Evolutionary conservation across 192 early-diverging fungal species (phyloP).

Genomic region (Rhizophagus prolifer): DNA sequence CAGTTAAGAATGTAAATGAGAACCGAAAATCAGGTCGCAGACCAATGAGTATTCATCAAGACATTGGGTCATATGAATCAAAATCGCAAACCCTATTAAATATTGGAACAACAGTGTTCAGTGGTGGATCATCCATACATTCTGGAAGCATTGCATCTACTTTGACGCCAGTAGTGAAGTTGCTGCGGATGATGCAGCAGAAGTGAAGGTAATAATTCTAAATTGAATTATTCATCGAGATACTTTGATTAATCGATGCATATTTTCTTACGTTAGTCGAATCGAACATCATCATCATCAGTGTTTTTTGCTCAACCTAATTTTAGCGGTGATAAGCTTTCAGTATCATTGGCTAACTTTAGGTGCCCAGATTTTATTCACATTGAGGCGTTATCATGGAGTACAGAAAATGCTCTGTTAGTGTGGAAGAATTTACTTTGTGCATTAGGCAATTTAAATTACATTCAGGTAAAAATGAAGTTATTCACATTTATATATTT

Average conservation of each 20-base stretch:
- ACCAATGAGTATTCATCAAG: constrained; percentile 32
- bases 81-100: constrained; percentile 15
- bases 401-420: constrained; percentile 39
- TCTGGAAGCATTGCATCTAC: constrained; percentile 25
- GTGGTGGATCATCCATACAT: constrained; percentile 10
- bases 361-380: constrained; percentile 59
- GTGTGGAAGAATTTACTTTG: constrained; percentile 83
- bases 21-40: constrained; percentile 17
- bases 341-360: constrained; percentile 47
- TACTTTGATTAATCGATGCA: background rate
- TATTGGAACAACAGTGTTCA: constrained; percentile 18
- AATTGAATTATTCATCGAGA: background rate
- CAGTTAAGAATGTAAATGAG: background rate
- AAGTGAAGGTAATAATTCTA: constrained; percentile 9
- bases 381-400: constrained; percentile 46
- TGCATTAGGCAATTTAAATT: constrained; percentile 71
- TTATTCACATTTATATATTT: background rate
- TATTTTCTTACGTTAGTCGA: constrained; percentile 31
- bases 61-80: constrained; percentile 10
- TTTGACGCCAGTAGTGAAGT: constrained; percentile 27
- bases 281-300: constrained; percentile 38
- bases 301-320: constrained; percentile 27
- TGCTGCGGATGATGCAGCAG: constrained; percentile 11
- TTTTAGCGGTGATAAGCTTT: constrained; percentile 47
- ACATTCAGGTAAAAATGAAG: constrained; percentile 50